phyloP scores from a whole-genome alignment of 1,284 basidiomycete species.

The Cryptococcus hybrid region DNA sequence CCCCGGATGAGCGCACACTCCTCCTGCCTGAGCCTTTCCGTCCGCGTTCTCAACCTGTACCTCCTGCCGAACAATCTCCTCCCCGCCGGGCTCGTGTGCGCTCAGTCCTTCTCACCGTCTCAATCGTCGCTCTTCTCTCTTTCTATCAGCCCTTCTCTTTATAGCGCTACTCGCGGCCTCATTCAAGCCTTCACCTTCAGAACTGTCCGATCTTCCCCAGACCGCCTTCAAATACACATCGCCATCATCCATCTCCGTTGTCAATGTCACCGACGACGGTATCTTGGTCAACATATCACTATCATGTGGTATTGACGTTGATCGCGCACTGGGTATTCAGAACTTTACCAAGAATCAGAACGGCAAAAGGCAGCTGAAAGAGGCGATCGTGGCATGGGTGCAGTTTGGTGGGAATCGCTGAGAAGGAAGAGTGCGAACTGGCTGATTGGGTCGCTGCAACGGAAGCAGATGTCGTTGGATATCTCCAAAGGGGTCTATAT shows the following conservation, averaged over 20 bases:
- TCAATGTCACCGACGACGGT: constrained; percentile 44
- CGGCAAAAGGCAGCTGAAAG: constrained; percentile 9
- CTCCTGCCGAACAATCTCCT: neutral
- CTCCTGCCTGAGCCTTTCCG: neutral
- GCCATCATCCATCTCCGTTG: constrained; percentile 31
- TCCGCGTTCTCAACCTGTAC: neutral
- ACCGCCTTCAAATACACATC: constrained; percentile 30
- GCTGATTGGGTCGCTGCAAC: constrained; percentile 14
- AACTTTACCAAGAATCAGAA: constrained; percentile 7
- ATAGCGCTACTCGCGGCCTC: constrained; percentile 30
- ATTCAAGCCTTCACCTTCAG: constrained; percentile 32
- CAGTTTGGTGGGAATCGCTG: constrained; percentile 44
- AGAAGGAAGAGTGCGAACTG: constrained; percentile 26
- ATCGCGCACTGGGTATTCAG: constrained; percentile 34
- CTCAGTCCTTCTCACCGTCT: constrained; percentile 19
- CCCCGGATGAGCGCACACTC: neutral
- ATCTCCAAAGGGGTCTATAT: constrained; percentile 19
- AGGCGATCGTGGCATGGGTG: constrained; percentile 28
- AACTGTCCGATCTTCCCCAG: constrained; percentile 21
- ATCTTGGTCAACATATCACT: constrained; percentile 39
- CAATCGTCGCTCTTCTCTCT: constrained; percentile 25
- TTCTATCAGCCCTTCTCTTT: constrained; percentile 28
- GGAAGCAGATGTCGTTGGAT: constrained; percentile 17
- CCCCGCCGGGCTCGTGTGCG: neutral
- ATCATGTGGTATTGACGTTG: constrained; percentile 40